Percentiles rank a stretch among this genome's conserved stretches.
These are phyloP conservation scores for Penicillium sp. DNA, from an alignment of 2,329 filamentous ascomycete species.

Conservation along the genomic window DNA sequence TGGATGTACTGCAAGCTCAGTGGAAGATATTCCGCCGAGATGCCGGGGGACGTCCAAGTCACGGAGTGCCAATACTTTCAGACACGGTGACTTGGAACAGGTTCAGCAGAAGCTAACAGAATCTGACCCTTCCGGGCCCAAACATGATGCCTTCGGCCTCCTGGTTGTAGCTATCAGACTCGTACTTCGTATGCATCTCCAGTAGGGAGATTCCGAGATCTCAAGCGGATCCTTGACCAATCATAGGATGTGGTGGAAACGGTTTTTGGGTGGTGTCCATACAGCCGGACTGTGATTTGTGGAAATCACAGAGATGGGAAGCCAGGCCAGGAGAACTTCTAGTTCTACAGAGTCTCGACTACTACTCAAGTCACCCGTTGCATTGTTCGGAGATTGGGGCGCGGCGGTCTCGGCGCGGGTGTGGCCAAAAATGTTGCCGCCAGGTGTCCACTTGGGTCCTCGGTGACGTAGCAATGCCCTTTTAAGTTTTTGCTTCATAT, in stretches of 20 bases:
- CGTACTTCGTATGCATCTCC: neutral
- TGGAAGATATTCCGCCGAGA: neutral
- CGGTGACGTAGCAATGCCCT: constrained; percentile 15
- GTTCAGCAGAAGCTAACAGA: neutral
- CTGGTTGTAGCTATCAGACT: neutral
- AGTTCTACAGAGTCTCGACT: too few species aligned
- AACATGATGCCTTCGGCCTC: neutral
- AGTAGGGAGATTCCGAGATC: neutral
- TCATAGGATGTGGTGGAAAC: neutral
- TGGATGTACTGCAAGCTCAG: neutral
- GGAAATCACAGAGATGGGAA: neutral
- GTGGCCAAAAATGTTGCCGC: constrained; percentile 9
- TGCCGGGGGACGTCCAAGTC: too few species aligned
- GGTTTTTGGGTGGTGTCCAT: neutral
- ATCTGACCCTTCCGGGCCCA: neutral
- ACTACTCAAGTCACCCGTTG: neutral
- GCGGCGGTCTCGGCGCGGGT: neutral
- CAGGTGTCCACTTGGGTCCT: constrained; percentile 15
- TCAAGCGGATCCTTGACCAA: neutral
- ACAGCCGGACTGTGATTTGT: neutral
- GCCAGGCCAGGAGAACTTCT: neutral
- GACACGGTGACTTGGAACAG: constrained; percentile 15
- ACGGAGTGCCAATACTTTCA: constrained; percentile 13
- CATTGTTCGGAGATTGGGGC: neutral
- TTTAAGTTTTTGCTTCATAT: neutral